These are phyloP conservation scores for Aegilops bicornis DNA, from an alignment of 176 grass and related monocot species.

Conservation along the genomic window DNA sequence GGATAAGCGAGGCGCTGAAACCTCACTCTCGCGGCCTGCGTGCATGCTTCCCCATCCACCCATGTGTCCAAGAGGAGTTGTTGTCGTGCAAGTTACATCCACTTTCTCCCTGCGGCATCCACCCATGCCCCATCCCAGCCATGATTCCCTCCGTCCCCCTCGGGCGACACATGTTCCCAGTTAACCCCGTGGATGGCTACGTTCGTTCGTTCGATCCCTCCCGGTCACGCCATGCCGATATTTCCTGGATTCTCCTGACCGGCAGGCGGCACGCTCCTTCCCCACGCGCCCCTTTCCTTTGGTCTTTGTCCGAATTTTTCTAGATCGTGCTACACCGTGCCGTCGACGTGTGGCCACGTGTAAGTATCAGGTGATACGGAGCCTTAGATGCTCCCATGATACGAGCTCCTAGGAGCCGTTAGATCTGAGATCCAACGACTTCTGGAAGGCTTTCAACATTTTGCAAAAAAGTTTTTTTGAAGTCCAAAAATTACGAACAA, in stretches of 20 bases:
- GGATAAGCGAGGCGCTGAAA: too few species aligned
- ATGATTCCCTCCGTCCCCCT: conserved; percentile 14
- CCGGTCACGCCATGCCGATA: neutral
- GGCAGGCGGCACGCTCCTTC: neutral
- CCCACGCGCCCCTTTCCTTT: neutral
- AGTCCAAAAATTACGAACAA: too few species aligned
- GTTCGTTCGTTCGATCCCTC: neutral
- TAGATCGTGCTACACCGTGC: neutral
- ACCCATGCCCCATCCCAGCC: neutral
- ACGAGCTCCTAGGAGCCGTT: too few species aligned
- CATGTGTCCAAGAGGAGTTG: neutral
- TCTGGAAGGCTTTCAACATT: too few species aligned
- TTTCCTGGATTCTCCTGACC: neutral
- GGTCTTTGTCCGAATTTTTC: neutral
- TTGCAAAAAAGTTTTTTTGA: too few species aligned
- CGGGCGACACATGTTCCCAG: conserved; percentile 27
- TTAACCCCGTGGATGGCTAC: neutral
- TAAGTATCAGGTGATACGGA: too few species aligned
- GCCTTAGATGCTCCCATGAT: too few species aligned
- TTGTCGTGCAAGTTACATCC: neutral
- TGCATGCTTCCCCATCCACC: too few species aligned
- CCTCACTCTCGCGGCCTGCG: too few species aligned
- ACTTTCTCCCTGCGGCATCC: neutral
- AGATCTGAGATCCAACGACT: too few species aligned
- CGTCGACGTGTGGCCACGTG: neutral